Conservation (phyloP, 202 grass and related monocot species). For the Bolboschoenoplectus hybrid region DNA sequence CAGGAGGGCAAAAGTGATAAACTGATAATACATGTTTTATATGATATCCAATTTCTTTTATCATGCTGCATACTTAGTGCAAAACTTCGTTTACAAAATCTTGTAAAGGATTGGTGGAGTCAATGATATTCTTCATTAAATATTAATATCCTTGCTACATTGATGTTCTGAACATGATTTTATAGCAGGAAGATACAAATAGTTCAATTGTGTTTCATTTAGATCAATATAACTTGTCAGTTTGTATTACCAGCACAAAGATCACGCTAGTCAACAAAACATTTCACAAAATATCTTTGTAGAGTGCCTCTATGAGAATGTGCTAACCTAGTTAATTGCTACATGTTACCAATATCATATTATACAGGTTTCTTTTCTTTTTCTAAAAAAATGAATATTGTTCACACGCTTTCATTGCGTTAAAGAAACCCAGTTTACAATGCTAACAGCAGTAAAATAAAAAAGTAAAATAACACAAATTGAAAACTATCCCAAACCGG, state of each 20-base stretch:
- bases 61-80: neutral
- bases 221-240: neutral
- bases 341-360: neutral
- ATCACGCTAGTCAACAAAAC: constrained; percentile 24
- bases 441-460: neutral
- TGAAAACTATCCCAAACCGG: neutral
- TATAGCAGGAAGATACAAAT: constrained; percentile 7
- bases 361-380: neutral
- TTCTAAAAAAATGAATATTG: neutral
- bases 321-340: neutral
- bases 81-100: neutral
- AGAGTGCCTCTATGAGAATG: neutral
- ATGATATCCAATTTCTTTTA: neutral
- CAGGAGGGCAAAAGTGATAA: constrained; percentile 1
- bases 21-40: neutral
- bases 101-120: neutral
- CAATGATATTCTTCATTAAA: neutral
- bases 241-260: neutral
- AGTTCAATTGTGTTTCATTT: neutral
- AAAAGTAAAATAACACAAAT: neutral
- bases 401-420: neutral
- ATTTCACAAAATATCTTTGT: neutral
- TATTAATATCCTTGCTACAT: neutral
- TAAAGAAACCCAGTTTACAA: neutral
- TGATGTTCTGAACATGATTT: neutral